These are phyloP conservation scores for Fulvia fulva DNA, from an alignment of 2,329 filamentous ascomycete genomes.

Conservation along the genomic window DNA sequence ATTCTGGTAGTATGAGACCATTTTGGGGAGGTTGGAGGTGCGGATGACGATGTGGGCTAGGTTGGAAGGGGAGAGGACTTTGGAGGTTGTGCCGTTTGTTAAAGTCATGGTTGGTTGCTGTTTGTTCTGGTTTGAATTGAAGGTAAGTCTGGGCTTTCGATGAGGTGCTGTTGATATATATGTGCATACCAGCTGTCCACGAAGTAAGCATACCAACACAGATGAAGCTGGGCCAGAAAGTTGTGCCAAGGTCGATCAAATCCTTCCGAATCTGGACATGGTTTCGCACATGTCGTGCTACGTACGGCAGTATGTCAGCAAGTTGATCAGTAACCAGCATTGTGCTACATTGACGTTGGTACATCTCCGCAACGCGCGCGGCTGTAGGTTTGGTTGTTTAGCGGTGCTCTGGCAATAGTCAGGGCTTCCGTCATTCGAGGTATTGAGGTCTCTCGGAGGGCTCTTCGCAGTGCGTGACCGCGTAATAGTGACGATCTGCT, in stretches of 20 bases:
- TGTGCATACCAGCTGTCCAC: not conserved
- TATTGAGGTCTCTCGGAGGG: too few species aligned
- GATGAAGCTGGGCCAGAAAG: not conserved
- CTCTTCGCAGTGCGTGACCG: too few species aligned
- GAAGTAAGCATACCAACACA: not conserved
- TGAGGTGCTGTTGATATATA: not conserved
- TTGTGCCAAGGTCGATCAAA: too few species aligned
- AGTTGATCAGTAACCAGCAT: too few species aligned
- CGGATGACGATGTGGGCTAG: slow-evolving; percentile 30
- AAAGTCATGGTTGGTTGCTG: not conserved
- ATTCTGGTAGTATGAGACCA: slow-evolving; percentile 25
- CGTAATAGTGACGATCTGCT: too few species aligned
- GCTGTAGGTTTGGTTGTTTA: not conserved
- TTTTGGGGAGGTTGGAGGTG: slow-evolving; percentile 21
- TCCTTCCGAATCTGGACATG: too few species aligned
- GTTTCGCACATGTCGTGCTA: too few species aligned
- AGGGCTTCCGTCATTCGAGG: too few species aligned
- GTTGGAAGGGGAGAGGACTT: not conserved
- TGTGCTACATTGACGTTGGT: too few species aligned
- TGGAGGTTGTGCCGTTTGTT: not conserved
- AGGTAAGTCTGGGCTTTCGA: not conserved
- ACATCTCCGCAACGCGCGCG: too few species aligned
- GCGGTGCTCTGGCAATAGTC: too few species aligned
- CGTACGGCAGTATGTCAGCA: too few species aligned
- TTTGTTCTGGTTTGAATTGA: not conserved